Evolutionary conservation across 225 moss, liverwort and hornwort genomes (phyloP), one percentile per base, ranked within the genome.

Genomic region (Antitrichia curtipendula): DNA sequence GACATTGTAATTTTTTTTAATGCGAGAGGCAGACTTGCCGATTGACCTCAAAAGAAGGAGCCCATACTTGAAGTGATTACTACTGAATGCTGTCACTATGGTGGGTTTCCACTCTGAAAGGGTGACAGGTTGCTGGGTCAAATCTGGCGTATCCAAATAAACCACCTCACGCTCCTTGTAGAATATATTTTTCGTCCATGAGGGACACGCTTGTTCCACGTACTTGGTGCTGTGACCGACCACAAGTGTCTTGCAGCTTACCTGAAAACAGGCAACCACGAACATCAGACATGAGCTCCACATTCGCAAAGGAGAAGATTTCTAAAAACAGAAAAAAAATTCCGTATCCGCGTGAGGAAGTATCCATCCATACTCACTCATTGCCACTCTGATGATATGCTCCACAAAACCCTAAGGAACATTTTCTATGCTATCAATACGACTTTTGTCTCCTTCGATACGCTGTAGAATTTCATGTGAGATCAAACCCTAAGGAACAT

Each of bases 1-100:
- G 76, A 94, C 89, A 25, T 89, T 91, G 34, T 93, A 93, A 13
- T 40, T 53, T 80, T 80, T 58, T 29, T 40, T 59, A 40, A 87
- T 82, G 53, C 88, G 31, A 25, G 88, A 72, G 45, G 89, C 91
- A 14, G 89, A 87, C 62, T 82, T 90, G 47, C 90, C 90, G 21
- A 94, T 75, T 8, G 93, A 93, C 71, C 94, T 88, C 91, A 94
- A 76, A 31, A 94, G 93, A 52, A 94, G 91, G 29, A 94, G 93
- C 16, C 91, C 94, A 54, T 88, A 54, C 79, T 90, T 90, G 84
- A 93, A 89, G 68, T 94, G 94, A 45, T 94, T 94, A 49, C 90
- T 90, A 19, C 94, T 94, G 80, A 94, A 94, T 24, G 89, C 94
- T 32, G 93, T 94, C 61, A 93, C 93, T 34, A 94, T 62, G 18